Conservation (phyloP, 2,329 filamentous ascomycete species). For the Cercospora zeina region DNA sequence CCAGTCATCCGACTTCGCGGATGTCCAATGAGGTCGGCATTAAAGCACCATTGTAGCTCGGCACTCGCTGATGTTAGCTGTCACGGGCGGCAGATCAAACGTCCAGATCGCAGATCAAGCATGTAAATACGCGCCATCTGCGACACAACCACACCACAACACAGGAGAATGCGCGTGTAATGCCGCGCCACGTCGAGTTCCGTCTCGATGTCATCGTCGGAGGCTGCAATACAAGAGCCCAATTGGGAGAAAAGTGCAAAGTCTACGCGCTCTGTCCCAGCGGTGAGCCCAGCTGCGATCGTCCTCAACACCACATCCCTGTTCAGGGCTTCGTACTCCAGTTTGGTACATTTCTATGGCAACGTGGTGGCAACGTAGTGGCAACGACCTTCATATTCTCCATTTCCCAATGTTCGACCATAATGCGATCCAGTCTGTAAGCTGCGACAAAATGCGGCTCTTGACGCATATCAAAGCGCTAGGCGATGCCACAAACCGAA, state of each 20-base stretch:
- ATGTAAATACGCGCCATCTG: constrained; percentile 5
- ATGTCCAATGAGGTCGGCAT: constrained; percentile 9
- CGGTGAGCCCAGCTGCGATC: constrained; percentile 8
- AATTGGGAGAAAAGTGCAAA: constrained; percentile 15
- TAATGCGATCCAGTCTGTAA: not conserved
- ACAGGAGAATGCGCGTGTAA: not conserved
- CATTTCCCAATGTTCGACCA: constrained; percentile 2
- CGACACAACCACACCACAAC: constrained; percentile 1
- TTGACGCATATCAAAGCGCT: constrained; percentile 13
- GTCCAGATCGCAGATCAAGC: constrained; percentile 7
- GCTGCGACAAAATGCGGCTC: constrained; percentile 15
- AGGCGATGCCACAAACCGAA: not conserved
- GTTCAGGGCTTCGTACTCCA: constrained; percentile 3
- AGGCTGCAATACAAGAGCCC: constrained; percentile 12
- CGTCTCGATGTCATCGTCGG: constrained; percentile 5
- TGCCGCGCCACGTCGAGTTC: constrained; percentile 11
- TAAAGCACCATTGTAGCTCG: constrained; percentile 3
- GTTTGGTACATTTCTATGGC: constrained; percentile 15
- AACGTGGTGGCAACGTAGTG: constrained; percentile 12
- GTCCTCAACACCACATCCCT: constrained; percentile 14
- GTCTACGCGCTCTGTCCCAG: constrained; percentile 8
- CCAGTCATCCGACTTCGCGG: not conserved
- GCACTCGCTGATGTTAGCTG: constrained; percentile 6
- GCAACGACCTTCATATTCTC: not conserved
- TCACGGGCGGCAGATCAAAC: constrained; percentile 15